These are phyloP conservation scores for Pythium diclinum DNA, from an alignment of 352 stramenopile genomes.

Conservation along the genomic window DNA sequence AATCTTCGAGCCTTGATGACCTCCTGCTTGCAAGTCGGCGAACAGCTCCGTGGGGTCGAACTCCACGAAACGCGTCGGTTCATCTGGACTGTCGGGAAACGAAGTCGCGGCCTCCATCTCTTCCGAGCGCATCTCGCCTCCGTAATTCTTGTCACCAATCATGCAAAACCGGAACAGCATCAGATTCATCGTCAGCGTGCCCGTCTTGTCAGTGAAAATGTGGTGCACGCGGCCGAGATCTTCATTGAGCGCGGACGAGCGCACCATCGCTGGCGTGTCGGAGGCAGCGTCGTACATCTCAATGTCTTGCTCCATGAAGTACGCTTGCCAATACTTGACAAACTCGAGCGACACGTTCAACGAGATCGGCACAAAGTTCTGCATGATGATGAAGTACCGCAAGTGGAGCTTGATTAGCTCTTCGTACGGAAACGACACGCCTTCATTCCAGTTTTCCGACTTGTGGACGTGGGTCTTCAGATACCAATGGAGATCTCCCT, in stretches of 20 bases:
- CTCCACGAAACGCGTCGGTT: constrained; percentile 45
- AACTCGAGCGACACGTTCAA: constrained; percentile 98
- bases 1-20: constrained; percentile 42
- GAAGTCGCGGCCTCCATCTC: constrained; percentile 36
- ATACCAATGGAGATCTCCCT: constrained; percentile 71
- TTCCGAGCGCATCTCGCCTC: constrained; percentile 61
- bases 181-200: constrained; percentile 94
- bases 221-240: constrained; percentile 90
- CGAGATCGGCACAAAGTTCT: constrained; percentile 97
- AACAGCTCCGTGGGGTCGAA: constrained; percentile 74
- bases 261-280: constrained; percentile 83
- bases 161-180: constrained; percentile 97
- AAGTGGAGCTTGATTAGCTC: constrained; percentile 83
- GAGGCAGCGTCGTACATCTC: constrained; percentile 90
- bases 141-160: constrained; percentile 91
- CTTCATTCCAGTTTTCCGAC: constrained; percentile 28
- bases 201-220: constrained; percentile 95
- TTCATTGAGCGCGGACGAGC: constrained; percentile 88
- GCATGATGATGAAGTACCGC: constrained; percentile 96
- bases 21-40: constrained; percentile 42
- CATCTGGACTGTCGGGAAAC: not conserved
- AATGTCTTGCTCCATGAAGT: constrained; percentile 92
- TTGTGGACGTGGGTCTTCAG: constrained; percentile 30
- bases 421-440: constrained; percentile 39
- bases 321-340: constrained; percentile 94